These are phyloP conservation scores for Dendrobium chrysotoxum DNA, from an alignment of 106 monocot genomes.

Conservation along the genomic window DNA sequence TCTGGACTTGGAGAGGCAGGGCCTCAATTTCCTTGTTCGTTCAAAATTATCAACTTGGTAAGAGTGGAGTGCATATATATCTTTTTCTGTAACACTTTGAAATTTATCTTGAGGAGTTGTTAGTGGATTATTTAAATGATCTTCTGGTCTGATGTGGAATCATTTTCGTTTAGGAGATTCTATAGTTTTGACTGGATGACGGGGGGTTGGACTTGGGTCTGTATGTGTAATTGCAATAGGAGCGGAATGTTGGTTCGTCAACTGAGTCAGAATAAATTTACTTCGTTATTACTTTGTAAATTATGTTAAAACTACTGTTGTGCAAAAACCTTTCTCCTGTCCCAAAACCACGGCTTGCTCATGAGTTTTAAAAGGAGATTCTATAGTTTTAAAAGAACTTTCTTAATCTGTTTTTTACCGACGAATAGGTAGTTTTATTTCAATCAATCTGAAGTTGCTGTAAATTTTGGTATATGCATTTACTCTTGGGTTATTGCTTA, in stretches of 20 bases:
- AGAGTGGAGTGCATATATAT: not conserved
- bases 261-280: not conserved
- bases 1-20: not conserved
- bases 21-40: not conserved
- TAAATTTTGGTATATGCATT: too few species aligned
- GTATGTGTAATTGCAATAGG: not conserved
- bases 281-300: not conserved
- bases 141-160: not conserved
- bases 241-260: not conserved
- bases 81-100: not conserved
- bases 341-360: not conserved
- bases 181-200: not conserved
- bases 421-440: not conserved
- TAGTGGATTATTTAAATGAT: not conserved
- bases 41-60: not conserved
- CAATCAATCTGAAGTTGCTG: too few species aligned
- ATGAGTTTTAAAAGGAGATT: too few species aligned
- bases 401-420: not conserved
- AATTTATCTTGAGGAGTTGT: not conserved
- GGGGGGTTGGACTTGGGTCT: not conserved
- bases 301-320: not conserved
- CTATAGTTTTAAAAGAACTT: too few species aligned
- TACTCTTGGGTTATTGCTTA: too few species aligned
- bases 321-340: not conserved
- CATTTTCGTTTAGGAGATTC: not conserved